Percentiles rank a stretch among this genome's conserved stretches.
These are phyloP conservation scores for Penicillium alfredii DNA, from an alignment of 495 filamentous ascomycete species.

Conservation along the genomic window DNA sequence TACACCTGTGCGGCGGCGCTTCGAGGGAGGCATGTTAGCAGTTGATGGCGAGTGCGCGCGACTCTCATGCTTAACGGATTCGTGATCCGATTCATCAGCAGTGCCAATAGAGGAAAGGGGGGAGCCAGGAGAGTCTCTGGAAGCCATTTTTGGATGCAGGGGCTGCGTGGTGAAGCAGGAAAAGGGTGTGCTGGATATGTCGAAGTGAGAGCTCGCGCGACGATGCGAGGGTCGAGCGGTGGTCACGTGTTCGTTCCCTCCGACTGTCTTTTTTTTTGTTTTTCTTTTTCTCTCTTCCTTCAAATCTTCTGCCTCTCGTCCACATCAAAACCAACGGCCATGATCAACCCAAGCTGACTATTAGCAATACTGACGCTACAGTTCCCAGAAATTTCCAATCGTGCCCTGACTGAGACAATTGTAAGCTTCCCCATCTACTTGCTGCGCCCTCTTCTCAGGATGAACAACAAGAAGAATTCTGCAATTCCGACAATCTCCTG, in stretches of 20 bases:
- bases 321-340: not conserved
- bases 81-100: slow-evolving; percentile 43
- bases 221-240: too few relatives aligned
- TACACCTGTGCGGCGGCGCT: slow-evolving; percentile 46
- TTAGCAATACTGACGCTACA: too few relatives aligned
- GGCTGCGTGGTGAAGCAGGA: too few relatives aligned
- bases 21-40: slow-evolving; percentile 45
- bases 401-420: too few relatives aligned
- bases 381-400: too few relatives aligned
- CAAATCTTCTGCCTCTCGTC: not conserved
- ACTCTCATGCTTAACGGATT: slow-evolving; percentile 42
- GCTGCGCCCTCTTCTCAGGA: slow-evolving; percentile 14
- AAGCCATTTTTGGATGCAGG: slow-evolving; percentile 39
- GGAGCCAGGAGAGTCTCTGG: slow-evolving; percentile 41
- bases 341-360: too few relatives aligned
- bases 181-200: not conserved
- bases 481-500: slow-evolving; percentile 52
- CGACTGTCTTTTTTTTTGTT: not conserved
- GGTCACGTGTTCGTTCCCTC: slow-evolving; percentile 21
- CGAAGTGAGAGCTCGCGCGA: too few relatives aligned
- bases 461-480: slow-evolving; percentile 53
- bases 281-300: slow-evolving; percentile 1
- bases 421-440: slow-evolving; percentile 2
- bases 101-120: slow-evolving; percentile 48
- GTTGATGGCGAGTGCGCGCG: slow-evolving; percentile 35